Evolutionary conservation across 2,329 filamentous ascomycete genomes (phyloP).

Genomic region (Diaporthe sp.): DNA sequence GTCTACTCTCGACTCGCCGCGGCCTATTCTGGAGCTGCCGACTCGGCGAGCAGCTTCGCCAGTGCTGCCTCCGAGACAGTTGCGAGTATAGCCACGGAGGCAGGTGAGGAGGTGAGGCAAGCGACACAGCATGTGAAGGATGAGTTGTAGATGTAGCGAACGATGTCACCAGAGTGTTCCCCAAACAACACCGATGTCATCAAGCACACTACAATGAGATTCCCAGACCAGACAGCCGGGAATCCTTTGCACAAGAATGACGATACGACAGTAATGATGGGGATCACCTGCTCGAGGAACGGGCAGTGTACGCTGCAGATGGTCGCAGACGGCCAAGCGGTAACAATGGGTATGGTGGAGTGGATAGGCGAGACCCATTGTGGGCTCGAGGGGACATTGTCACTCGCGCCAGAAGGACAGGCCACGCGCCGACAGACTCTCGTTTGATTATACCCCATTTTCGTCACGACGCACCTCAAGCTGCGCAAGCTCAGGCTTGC

Average conservation of each 20-base stretch:
- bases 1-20: slow-evolving; percentile 79
- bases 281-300: not conserved
- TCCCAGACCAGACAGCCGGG: not conserved
- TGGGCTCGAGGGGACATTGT: slow-evolving; percentile 14
- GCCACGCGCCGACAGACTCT: slow-evolving; percentile 13
- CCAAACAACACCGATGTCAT: not conserved
- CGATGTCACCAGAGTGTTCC: not conserved
- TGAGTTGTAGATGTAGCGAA: slow-evolving; percentile 53
- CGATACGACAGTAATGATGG: slow-evolving; percentile 33
- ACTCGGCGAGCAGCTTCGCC: slow-evolving; percentile 63
- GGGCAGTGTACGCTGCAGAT: slow-evolving; percentile 1
- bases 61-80: slow-evolving; percentile 50
- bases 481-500: slow-evolving; percentile 2
- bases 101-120: slow-evolving; percentile 59
- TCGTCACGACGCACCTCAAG: not conserved
- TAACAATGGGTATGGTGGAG: not conserved
- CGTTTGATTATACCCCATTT: slow-evolving; percentile 38
- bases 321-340: not conserved
- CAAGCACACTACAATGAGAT: not conserved
- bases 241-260: not conserved
- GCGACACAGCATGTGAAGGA: slow-evolving; percentile 53
- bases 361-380: not conserved
- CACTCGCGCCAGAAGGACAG: not conserved
- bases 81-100: slow-evolving; percentile 55
- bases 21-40: slow-evolving; percentile 77